Evolutionary conservation across 2,329 filamentous ascomycete genomes (phyloP), one percentile per base, ranked within the genome.

Genomic region (Nannizziopsis arthrosporioides): DNA sequence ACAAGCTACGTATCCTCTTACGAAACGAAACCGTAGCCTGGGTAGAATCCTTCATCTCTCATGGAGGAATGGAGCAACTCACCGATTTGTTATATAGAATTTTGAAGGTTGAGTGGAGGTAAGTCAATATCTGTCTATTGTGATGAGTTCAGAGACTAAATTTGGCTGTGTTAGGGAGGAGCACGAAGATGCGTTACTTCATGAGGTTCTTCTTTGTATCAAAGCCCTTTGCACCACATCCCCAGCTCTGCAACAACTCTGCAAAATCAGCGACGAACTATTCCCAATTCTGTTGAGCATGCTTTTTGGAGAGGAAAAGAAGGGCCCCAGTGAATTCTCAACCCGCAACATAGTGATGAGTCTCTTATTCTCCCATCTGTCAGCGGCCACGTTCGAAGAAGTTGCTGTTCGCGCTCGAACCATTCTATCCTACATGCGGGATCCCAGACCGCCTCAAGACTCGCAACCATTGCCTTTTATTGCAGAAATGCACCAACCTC

Each of bases 271-370:
- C 56, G 72, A 74, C 5, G 82, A 82, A 0, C 74, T 98, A 7
- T 95, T 96, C 60, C 87, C 90, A 1, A 85, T 85, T 19, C 71
- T 98, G 41, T 69, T 96, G 41, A 78, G 78, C 50, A 88, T 96
- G 82, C 74, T 96, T 36, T 96, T 96, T 59, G 89, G 95, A 59
- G 86, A 93, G n/a, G 90, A 96, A 63, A 93, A 89, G 71, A 96
- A 96, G 64, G 92, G 92, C 0, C 92, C 92, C 0, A 93, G 86
- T 69, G 92, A 98, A 65, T 98, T 94, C 64, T 92, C 85, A 3
- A 96, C 92, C 10, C 82, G 92, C 48, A 84, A 83, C 57, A 86
- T 96, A 57, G 84, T 96, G 61, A 85, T 89, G 34, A 92, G 85
- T 42, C 75, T 96, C 5, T 71, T 98, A 18, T 90, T 94, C 60